Conservation (phyloP, 495 filamentous ascomycete genomes). For the Daldinia vernicosa region DNA sequence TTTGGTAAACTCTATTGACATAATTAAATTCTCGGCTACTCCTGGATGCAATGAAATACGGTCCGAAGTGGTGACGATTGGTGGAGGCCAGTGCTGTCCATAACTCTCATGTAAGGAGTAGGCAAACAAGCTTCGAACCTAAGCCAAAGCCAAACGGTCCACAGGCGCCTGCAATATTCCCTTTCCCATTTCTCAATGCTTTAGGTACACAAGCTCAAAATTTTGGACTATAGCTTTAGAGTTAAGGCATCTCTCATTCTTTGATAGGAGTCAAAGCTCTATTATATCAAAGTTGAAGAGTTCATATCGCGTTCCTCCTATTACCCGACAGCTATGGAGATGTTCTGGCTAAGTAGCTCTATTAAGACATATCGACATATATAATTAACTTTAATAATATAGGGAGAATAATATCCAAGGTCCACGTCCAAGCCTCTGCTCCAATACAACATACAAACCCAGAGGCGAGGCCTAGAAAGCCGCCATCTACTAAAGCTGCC, state of each 20-base stretch:
- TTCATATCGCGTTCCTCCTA: neutral
- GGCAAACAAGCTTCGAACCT: neutral
- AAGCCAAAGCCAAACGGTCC: neutral
- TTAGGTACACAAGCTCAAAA: neutral
- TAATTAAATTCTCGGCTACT: neutral
- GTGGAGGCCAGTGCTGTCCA: neutral
- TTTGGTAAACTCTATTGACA: neutral
- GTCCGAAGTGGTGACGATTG: neutral
- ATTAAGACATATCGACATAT: neutral
- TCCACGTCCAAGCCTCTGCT: neutral
- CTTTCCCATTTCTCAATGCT: neutral
- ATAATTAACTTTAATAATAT: neutral
- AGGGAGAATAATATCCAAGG: neutral
- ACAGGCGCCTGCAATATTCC: neutral
- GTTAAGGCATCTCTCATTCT: neutral
- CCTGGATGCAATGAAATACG: neutral
- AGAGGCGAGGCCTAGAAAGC: neutral
- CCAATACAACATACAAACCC: neutral
- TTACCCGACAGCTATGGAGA: neutral
- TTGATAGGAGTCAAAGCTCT: neutral
- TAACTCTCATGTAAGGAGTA: neutral
- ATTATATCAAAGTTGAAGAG: neutral
- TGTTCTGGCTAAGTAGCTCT: neutral
- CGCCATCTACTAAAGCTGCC: slow-evolving; percentile 25
- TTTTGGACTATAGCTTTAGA: neutral